A percentile compares a stretch with the other conserved stretches of the same genome.
phyloP scores from a whole-genome alignment of 441 rosid genomes.

The Populus tomentosa region DNA sequence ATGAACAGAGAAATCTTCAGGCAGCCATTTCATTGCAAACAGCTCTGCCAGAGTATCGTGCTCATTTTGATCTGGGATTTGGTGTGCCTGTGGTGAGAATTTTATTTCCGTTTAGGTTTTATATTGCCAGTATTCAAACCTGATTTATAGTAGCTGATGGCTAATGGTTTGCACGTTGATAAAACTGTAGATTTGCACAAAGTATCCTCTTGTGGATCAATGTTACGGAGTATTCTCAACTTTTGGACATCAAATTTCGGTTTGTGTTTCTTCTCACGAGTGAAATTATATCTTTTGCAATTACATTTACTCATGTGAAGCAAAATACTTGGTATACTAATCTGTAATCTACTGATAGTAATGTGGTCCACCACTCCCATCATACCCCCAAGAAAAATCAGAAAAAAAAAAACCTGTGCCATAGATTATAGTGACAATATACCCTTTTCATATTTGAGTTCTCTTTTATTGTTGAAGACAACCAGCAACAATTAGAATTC shows the following conservation, averaged over 20 bases:
- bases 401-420: background rate
- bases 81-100: conserved; percentile 55
- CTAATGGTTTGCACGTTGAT: conserved; percentile 6
- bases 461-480: background rate
- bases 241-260: conserved; percentile 61
- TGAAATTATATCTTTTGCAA: background rate
- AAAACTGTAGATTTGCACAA: conserved; percentile 48
- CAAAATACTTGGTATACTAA: background rate
- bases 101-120: background rate
- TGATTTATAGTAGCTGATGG: background rate
- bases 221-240: conserved; percentile 66
- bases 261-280: conserved; percentile 21
- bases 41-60: conserved; percentile 41
- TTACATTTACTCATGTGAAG: background rate
- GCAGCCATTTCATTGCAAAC: conserved; percentile 46
- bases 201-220: conserved; percentile 59
- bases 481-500: background rate
- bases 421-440: background rate
- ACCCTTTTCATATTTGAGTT: background rate
- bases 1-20: conserved; percentile 41
- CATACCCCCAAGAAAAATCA: background rate
- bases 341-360: background rate
- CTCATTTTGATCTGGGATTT: conserved; percentile 54
- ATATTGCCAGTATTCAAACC: conserved; percentile 2
- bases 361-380: background rate